phyloP scores from a whole-genome alignment of 2,329 filamentous ascomycete species.

The Botrytis byssoidea region DNA sequence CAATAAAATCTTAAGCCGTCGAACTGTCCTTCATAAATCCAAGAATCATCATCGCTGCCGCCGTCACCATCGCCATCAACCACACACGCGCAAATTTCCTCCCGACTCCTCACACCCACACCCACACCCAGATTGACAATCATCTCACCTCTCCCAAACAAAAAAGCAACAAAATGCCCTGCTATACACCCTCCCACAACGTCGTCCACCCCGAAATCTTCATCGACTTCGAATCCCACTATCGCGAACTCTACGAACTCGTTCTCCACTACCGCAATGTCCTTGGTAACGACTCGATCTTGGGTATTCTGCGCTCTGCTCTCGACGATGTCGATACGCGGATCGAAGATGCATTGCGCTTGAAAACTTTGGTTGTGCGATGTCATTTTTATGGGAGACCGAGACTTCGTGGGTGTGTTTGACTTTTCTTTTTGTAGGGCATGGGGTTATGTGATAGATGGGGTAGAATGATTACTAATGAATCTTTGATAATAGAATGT shows the following conservation, averaged over 20 bases:
- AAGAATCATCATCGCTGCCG: background rate
- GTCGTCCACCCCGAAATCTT: background rate
- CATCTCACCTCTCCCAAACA: no score
- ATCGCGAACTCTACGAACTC: background rate
- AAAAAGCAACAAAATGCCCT: background rate
- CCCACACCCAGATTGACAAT: background rate
- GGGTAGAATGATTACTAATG: background rate
- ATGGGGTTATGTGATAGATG: accelerated
- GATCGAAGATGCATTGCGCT: background rate
- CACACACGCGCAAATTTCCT: accelerated
- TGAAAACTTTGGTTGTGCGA: background rate
- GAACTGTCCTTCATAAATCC: background rate
- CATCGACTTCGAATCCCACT: background rate
- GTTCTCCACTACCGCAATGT: background rate
- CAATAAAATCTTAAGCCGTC: accelerated
- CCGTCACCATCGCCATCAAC: background rate
- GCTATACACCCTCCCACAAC: background rate
- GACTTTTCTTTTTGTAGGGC: background rate
- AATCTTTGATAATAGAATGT: background rate
- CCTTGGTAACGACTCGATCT: background rate
- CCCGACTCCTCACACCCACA: background rate
- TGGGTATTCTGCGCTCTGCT: background rate
- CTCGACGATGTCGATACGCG: background rate
- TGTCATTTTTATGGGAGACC: background rate
- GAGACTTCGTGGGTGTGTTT: background rate